These are phyloP conservation scores for Chlamydomonas sp. DNA, from an alignment of 139 green algal genomes.

Conservation along the genomic window DNA sequence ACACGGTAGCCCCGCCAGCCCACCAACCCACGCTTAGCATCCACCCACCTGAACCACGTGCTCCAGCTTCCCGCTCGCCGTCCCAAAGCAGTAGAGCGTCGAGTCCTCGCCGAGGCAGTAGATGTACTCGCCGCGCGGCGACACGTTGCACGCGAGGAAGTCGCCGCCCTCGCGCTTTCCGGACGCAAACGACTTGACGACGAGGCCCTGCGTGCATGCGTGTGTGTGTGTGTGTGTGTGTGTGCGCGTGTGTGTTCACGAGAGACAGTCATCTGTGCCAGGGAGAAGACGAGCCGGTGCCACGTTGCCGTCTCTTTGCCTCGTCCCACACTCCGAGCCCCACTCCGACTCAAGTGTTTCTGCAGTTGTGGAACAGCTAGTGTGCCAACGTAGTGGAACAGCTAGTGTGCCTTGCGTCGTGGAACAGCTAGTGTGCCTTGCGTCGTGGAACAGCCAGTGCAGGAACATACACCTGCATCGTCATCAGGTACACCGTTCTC, in stretches of 20 bases:
- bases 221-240: conserved; percentile 73
- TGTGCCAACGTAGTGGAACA: too few species aligned
- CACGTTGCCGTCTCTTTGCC: too few species aligned
- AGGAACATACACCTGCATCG: conserved; percentile 59
- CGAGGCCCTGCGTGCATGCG: conserved; percentile 23
- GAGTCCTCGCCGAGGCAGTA: conserved; percentile 85
- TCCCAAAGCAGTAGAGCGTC: conserved; percentile 72
- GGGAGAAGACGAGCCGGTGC: too few species aligned
- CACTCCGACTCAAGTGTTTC: too few species aligned
- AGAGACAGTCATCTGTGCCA: background rate
- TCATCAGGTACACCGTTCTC: conserved; percentile 78
- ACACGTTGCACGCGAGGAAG: conserved; percentile 65
- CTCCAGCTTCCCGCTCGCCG: conserved; percentile 68
- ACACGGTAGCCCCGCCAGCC: too few species aligned
- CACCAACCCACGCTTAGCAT: background rate
- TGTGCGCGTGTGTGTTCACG: too few species aligned
- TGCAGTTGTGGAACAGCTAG: too few species aligned
- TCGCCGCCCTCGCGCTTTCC: conserved; percentile 71
- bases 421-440: too few species aligned
- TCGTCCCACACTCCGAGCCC: too few species aligned
- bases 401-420: too few species aligned
- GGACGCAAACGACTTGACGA: conserved; percentile 68
- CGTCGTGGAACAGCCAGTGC: too few species aligned
- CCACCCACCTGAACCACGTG: conserved; percentile 76
- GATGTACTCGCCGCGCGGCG: conserved; percentile 77